Conservation (phyloP, 2,329 filamentous ascomycete species). For the Talaromyces marneffei region DNA sequence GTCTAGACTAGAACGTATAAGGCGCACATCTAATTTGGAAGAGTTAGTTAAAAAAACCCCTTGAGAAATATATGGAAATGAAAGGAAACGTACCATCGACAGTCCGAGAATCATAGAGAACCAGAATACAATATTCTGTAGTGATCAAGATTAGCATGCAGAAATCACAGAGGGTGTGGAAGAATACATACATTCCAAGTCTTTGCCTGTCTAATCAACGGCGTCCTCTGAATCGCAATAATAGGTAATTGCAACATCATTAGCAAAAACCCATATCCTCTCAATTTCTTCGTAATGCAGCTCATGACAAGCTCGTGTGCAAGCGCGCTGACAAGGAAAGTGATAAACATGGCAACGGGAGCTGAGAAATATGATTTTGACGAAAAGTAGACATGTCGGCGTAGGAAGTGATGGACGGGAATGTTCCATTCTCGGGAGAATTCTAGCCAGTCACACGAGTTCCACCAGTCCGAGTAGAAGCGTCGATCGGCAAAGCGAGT, state of each 20-base stretch:
- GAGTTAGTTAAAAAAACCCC: neutral
- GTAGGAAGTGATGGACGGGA: constrained; percentile 93
- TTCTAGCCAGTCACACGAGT: constrained; percentile 65
- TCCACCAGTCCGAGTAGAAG: constrained; percentile 78
- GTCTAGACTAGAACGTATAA: constrained; percentile 53
- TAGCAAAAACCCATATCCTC: constrained; percentile 86
- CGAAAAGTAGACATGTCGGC: constrained; percentile 87
- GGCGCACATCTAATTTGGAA: constrained; percentile 48
- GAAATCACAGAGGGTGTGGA: neutral
- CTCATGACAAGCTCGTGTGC: constrained; percentile 96
- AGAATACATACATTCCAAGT: constrained; percentile 60
- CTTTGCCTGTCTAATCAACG: constrained; percentile 65
- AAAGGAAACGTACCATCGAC: constrained; percentile 57
- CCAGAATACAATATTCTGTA: constrained; percentile 77
- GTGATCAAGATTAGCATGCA: constrained; percentile 11
- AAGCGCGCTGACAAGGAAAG: constrained; percentile 81
- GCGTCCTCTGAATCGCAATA: constrained; percentile 80
- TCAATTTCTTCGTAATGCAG: constrained; percentile 93
- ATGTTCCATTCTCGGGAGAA: constrained; percentile 96
- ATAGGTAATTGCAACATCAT: constrained; percentile 98
- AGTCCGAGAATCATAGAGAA: constrained; percentile 83
- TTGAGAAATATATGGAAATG: constrained; percentile 6
- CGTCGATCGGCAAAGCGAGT: constrained; percentile 88
- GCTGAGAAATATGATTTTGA: constrained; percentile 70
- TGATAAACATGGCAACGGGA: constrained; percentile 74